A percentile compares a stretch with the other conserved stretches of the same genome.
phyloP scores from a whole-genome alignment of 306 rosid species.

The Nissolia schottii region DNA sequence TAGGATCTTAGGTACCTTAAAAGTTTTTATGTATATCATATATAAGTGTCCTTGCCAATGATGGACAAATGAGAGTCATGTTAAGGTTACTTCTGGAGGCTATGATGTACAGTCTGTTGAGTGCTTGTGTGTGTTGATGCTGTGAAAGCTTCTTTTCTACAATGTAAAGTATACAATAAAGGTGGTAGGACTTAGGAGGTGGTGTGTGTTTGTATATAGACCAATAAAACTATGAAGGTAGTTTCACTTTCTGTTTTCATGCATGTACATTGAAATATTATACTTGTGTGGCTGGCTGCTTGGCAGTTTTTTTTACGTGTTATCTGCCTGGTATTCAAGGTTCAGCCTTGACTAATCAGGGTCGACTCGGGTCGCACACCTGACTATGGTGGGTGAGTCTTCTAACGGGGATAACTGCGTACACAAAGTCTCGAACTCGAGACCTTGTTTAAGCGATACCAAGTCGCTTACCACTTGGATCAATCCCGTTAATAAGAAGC shows the following conservation, averaged over 20 bases:
- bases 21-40: slow-evolving; percentile 17
- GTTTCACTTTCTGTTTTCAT: not conserved
- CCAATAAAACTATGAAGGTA: slow-evolving; percentile 14
- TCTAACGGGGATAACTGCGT: too few species aligned
- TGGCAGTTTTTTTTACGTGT: too few species aligned
- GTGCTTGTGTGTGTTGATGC: slow-evolving; percentile 23
- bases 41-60: slow-evolving; percentile 9
- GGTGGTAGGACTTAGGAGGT: slow-evolving; percentile 14
- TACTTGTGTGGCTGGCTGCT: not conserved
- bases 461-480: too few species aligned
- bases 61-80: slow-evolving; percentile 26
- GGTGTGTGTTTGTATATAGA: slow-evolving; percentile 27
- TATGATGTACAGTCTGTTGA: slow-evolving; percentile 43
- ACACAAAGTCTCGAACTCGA: too few species aligned
- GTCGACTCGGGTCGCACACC: too few species aligned
- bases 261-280: not conserved
- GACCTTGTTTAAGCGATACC: too few species aligned
- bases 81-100: slow-evolving; percentile 44
- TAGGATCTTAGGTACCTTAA: slow-evolving; percentile 16
- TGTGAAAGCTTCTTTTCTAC: slow-evolving; percentile 9
- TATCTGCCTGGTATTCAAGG: too few species aligned
- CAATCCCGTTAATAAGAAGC: too few species aligned
- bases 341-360: too few species aligned
- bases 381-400: too few species aligned
- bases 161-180: not conserved